Evolutionary conservation across 768 basidiomycete genomes (phyloP).

Genomic region (Leccinum rimulosum): DNA sequence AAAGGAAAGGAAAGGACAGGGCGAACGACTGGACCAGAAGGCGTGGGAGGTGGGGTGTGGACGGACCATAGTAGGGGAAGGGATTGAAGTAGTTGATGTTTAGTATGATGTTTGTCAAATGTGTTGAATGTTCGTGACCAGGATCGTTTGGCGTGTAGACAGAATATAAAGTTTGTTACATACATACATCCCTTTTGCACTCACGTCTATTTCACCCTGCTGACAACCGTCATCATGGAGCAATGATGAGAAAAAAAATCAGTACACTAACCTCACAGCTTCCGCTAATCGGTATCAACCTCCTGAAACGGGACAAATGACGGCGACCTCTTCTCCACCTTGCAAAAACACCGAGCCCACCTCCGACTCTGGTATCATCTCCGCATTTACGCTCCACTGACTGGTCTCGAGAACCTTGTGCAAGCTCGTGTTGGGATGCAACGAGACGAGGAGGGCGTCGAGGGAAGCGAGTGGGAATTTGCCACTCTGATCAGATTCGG

Average conservation of each 20-base stretch:
- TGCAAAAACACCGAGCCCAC: conserved; percentile 38
- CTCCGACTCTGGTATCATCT: conserved; percentile 69
- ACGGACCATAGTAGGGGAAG: conserved; percentile 51
- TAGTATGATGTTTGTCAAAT: too few species aligned
- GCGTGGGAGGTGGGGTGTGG: conserved; percentile 53
- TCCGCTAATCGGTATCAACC: conserved; percentile 39
- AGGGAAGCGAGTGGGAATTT: conserved; percentile 49
- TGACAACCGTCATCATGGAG: neutral
- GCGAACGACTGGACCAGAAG: conserved; percentile 44
- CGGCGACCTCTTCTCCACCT: conserved; percentile 75
- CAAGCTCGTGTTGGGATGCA: conserved; percentile 52
- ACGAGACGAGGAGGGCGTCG: conserved; percentile 47
- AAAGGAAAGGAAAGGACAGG: conserved; percentile 46
- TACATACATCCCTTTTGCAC: too few species aligned
- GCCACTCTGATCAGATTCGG: neutral
- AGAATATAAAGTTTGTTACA: too few species aligned
- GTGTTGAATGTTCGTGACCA: too few species aligned
- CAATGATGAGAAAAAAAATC: neutral
- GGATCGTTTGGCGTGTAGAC: too few species aligned
- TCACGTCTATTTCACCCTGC: neutral
- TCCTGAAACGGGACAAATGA: conserved; percentile 82
- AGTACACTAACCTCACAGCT: neutral
- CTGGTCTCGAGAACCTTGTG: conserved; percentile 54
- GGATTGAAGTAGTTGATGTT: too few species aligned
- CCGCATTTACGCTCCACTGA: conserved; percentile 78